Percentiles rank a stretch among this genome's conserved stretches.
Conservation (phyloP, 2,329 filamentous ascomycete genomes). For the Penicillium brevicompactum region DNA sequence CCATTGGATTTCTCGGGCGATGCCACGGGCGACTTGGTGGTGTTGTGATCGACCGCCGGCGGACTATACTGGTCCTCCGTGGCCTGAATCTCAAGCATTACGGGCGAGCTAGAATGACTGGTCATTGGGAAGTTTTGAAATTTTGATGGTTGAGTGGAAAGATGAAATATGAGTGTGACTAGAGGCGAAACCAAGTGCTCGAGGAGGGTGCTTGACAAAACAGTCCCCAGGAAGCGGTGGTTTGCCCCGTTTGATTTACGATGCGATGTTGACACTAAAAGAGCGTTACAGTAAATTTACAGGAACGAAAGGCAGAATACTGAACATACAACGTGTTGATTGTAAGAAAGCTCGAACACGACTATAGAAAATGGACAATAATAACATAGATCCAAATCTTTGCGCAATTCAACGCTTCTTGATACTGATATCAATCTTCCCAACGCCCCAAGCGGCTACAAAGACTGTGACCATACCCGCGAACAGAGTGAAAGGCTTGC, state of each 20-base stretch:
- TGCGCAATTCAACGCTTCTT: slow-evolving; percentile 52
- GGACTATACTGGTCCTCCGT: not conserved
- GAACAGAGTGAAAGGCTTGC: slow-evolving; percentile 86
- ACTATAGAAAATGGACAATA: slow-evolving; percentile 21
- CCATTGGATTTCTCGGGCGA: not conserved
- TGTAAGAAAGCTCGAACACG: slow-evolving; percentile 1
- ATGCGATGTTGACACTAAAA: not conserved
- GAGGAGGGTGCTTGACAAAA: not conserved
- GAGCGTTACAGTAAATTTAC: not conserved
- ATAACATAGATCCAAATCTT: slow-evolving; percentile 18
- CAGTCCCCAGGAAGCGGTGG: not conserved
- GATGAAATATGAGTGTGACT: not conserved
- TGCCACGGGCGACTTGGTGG: not conserved
- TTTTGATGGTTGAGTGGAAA: not conserved
- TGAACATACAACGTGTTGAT: slow-evolving; percentile 11
- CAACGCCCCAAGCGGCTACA: slow-evolving; percentile 71
- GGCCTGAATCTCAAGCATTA: not conserved
- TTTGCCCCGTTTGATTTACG: not conserved
- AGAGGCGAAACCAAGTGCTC: not conserved
- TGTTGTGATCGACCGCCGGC: not conserved
- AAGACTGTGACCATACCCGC: slow-evolving; percentile 74
- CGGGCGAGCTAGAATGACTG: not conserved
- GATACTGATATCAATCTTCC: slow-evolving; percentile 81
- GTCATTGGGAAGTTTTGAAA: not conserved
- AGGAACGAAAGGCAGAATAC: not conserved